A percentile compares a stretch with the other conserved stretches of the same genome.
Conservation (phyloP, 2,329 filamentous ascomycete genomes). For the Aureobasidium mangrovei region DNA sequence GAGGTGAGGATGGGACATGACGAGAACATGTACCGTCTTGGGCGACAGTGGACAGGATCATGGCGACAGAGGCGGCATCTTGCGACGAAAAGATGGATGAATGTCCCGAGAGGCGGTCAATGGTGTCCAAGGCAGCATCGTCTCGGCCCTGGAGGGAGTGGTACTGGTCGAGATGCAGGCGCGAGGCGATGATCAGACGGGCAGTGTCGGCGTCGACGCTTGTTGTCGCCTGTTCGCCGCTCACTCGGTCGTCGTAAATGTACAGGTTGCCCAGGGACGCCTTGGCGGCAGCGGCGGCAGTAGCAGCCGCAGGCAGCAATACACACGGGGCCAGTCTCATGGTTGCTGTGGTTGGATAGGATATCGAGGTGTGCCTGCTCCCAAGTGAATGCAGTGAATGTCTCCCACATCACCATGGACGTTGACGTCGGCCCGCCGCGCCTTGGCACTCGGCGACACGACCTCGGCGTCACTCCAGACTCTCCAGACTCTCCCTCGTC, state of each 20-base stretch:
- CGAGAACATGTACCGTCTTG: not conserved
- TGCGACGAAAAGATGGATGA: constrained; percentile 32
- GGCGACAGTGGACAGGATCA: constrained; percentile 18
- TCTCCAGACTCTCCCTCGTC: too few relatives aligned
- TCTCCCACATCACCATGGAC: too few relatives aligned
- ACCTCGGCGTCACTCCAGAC: too few relatives aligned
- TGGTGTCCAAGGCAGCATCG: constrained; percentile 34
- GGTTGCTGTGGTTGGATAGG: constrained; percentile 20
- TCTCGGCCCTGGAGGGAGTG: constrained; percentile 35
- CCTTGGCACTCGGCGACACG: too few relatives aligned
- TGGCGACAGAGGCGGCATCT: constrained; percentile 17
- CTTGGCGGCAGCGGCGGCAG: constrained; percentile 28
- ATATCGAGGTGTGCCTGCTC: not conserved
- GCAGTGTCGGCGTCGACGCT: constrained; percentile 36
- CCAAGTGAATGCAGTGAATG: too few relatives aligned
- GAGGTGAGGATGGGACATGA: too few relatives aligned
- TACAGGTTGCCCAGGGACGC: constrained; percentile 29
- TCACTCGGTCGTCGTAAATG: constrained; percentile 27
- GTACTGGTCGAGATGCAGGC: constrained; percentile 42
- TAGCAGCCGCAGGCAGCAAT: constrained; percentile 27
- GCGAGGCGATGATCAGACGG: constrained; percentile 42
- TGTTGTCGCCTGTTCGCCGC: constrained; percentile 35
- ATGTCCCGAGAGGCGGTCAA: constrained; percentile 39
- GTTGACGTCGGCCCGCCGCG: too few relatives aligned
- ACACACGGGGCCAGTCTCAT: constrained; percentile 38